Conservation (phyloP, 352 stramenopile genomes). For the Pythium chondricola region DNA sequence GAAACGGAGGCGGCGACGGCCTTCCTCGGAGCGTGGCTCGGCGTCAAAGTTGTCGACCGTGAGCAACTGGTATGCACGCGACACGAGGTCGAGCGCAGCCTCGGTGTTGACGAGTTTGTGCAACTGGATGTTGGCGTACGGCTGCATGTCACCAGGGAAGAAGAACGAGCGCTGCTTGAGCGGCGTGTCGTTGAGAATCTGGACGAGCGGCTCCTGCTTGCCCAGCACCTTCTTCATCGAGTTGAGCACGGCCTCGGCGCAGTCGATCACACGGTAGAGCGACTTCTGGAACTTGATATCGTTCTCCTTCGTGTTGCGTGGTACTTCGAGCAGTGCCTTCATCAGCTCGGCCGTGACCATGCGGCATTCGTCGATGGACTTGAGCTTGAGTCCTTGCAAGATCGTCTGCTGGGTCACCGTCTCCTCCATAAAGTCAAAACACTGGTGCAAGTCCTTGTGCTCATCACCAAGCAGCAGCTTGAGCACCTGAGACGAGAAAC, state of each 20-base stretch:
- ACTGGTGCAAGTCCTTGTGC: constrained; percentile 72
- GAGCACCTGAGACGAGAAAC: constrained; percentile 76
- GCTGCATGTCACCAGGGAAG: constrained; percentile 71
- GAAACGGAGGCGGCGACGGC: constrained; percentile 74
- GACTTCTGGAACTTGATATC: constrained; percentile 83
- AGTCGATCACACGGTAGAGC: constrained; percentile 80
- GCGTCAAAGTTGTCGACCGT: constrained; percentile 85
- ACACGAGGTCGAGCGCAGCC: constrained; percentile 74
- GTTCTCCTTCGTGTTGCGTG: constrained; percentile 56
- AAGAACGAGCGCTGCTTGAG: constrained; percentile 85
- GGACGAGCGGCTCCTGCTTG: constrained; percentile 78
- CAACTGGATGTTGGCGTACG: constrained; percentile 75
- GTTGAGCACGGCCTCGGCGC: constrained; percentile 64
- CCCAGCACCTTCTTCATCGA: constrained; percentile 74
- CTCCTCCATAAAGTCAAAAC: constrained; percentile 84
- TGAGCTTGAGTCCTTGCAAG: constrained; percentile 74
- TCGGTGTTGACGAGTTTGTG: constrained; percentile 72
- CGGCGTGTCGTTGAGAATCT: constrained; percentile 77
- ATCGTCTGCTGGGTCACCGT: constrained; percentile 61
- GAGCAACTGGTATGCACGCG: constrained; percentile 72
- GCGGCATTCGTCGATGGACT: constrained; percentile 64
- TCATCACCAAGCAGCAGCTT: constrained; percentile 78
- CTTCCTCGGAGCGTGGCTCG: constrained; percentile 73
- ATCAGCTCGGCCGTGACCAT: constrained; percentile 63
- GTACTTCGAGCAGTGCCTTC: constrained; percentile 78